Evolutionary conservation across 257 asterid genomes (phyloP), one percentile per base, ranked within the genome.

Genomic region (Solanum infundibuliforme): DNA sequence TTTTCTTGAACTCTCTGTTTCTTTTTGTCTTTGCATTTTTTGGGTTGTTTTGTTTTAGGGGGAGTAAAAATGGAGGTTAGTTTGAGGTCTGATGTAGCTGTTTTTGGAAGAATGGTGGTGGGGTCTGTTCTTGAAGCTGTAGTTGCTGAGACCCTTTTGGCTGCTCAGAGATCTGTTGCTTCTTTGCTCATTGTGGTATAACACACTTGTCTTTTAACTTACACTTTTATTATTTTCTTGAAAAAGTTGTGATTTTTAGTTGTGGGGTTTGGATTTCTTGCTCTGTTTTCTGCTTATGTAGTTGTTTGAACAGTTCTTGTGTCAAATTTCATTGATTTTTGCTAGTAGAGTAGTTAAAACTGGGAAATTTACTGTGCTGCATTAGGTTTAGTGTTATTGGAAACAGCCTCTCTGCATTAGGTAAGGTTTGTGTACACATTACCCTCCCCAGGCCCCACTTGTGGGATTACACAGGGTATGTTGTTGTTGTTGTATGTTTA

Each of bases 21-120:
- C 18, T 25, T 38, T 75, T 16, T 46, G 10, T 18, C 27, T 25
- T 38, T 75, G 29, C 38, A 43, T 25, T 43, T 12, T 38, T 11
- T 52, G 55, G 82, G 81, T 38, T 74, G 55, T 16, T 55, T 69
- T 75, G 71, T 18, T 72, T 34, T 72, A 8, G 41, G 25, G 98
- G 98, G 93, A 93, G 29, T 85, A 55, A 79, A 87, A 92, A 95
- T 96, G 98, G 98, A 93, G 94, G 93, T 90, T 65, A 91, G 84
- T 87, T 89, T 88, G 90, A 92, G 94, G 89, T 93, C 88, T 83
- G 95, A 91, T 76, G 84, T 87, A 88, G 87, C 83, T 87, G 91
- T 87, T 90, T 55, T 89, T 87, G 87, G 83, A 81, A 91, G 89
- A 87, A 91, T 89, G 36, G 86, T 91, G 88, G 88, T 89, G 38